Conservation (phyloP, 768 basidiomycete species). For the Leucosporidium creatinivorum region DNA sequence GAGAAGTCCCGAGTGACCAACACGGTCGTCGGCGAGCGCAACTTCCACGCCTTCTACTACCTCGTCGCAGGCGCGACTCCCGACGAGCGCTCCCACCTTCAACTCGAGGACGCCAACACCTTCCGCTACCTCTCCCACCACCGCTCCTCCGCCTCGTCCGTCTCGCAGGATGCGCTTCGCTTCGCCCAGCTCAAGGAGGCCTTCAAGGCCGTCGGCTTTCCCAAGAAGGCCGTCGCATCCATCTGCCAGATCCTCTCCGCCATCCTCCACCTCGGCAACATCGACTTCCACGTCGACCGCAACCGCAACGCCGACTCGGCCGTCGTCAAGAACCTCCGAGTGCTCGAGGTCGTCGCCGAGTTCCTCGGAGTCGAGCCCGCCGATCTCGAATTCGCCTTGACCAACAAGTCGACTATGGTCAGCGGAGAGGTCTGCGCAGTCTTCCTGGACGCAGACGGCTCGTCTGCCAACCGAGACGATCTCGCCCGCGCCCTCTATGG, state of each 20-base stretch:
- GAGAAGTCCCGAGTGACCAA: constrained; percentile 84
- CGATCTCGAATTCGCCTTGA: constrained; percentile 65
- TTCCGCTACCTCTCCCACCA: constrained; percentile 64
- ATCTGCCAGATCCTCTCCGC: constrained; percentile 90
- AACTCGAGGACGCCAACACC: constrained; percentile 59
- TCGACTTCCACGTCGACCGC: constrained; percentile 81
- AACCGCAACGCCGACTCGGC: constrained; percentile 84
- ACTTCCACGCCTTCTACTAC: constrained; percentile 98
- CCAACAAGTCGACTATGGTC: constrained; percentile 85
- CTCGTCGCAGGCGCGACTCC: constrained; percentile 79
- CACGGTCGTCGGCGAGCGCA: constrained; percentile 82
- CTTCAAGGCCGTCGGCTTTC: constrained; percentile 84
- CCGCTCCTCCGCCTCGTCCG: constrained; percentile 15
- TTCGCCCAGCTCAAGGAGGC: constrained; percentile 93
- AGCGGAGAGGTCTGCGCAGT: constrained; percentile 96
- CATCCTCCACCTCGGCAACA: constrained; percentile 91
- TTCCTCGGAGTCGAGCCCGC: constrained; percentile 67
- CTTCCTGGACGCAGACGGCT: constrained; percentile 89
- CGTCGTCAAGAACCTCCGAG: constrained; percentile 75
- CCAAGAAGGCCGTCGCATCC: constrained; percentile 77
- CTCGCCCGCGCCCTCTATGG: constrained; percentile 89
- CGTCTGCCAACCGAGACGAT: constrained; percentile 86
- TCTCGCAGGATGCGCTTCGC: constrained; percentile 68
- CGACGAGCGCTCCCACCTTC: constrained; percentile 83
- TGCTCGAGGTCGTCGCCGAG: constrained; percentile 75